Conservation (phyloP, 805 yeast genomes). For the Yamadazyma akitaensis region DNA sequence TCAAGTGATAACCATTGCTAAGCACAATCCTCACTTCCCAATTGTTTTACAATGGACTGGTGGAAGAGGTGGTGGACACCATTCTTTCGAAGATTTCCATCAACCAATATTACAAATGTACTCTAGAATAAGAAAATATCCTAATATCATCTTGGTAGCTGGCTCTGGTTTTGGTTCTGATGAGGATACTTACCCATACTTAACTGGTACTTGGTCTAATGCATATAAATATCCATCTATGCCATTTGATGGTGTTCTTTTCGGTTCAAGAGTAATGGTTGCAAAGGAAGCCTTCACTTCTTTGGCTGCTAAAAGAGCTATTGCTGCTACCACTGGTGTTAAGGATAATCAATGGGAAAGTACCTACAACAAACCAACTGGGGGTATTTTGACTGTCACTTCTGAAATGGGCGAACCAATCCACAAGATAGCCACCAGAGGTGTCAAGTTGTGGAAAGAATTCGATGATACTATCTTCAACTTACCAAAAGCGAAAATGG, state of each 20-base stretch:
- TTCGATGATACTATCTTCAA: slow-evolving; percentile 90
- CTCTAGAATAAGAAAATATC: slow-evolving; percentile 84
- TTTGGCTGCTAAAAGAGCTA: slow-evolving; percentile 88
- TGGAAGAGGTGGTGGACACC: slow-evolving; percentile 99
- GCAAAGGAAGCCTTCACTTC: slow-evolving; percentile 96
- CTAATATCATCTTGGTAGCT: slow-evolving; percentile 86
- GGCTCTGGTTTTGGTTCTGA: slow-evolving; percentile 99
- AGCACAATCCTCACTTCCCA: slow-evolving; percentile 94
- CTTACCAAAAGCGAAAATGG: slow-evolving; percentile 83
- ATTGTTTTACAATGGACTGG: slow-evolving; percentile 99
- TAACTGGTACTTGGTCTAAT: slow-evolving; percentile 96
- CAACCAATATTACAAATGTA: slow-evolving; percentile 96
- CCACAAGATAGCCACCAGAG: slow-evolving; percentile 97
- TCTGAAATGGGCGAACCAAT: slow-evolving; percentile 99
- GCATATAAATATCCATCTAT: slow-evolving; percentile 88
- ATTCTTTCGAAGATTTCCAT: slow-evolving; percentile 98
- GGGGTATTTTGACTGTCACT: slow-evolving; percentile 93
- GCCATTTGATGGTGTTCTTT: slow-evolving; percentile 97
- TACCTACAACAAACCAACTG: slow-evolving; percentile 91
- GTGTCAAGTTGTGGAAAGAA: slow-evolving; percentile 96
- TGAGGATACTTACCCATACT: slow-evolving; percentile 95
- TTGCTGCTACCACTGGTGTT: slow-evolving; percentile 88
- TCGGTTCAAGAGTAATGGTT: slow-evolving; percentile 96
- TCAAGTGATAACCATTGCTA: slow-evolving; percentile 85
- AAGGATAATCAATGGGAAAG: slow-evolving; percentile 87